Percentiles rank a stretch among this genome's conserved stretches.
Conservation (phyloP, 169 alveolate species). For the Perkinsus marinus region DNA sequence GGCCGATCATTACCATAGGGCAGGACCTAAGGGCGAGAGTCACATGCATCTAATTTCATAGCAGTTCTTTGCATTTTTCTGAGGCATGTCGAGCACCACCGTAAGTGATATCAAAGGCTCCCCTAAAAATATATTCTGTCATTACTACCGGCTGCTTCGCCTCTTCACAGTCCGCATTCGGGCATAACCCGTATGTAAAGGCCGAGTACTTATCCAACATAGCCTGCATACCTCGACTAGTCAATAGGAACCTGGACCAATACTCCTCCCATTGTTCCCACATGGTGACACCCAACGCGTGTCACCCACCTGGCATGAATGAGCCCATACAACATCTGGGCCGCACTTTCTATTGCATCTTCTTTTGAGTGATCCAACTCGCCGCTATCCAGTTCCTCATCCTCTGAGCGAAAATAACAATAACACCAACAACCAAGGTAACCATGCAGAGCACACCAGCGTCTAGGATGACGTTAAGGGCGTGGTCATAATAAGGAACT, state of each 20-base stretch:
- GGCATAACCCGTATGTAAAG: constrained; percentile 35
- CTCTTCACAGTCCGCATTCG: constrained; percentile 18
- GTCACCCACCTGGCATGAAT: constrained; percentile 31
- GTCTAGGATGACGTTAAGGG: constrained; percentile 21
- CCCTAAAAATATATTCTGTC: too few species aligned
- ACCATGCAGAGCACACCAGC: constrained; percentile 3
- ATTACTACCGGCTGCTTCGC: neutral
- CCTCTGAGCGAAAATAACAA: constrained; percentile 23
- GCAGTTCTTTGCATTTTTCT: too few species aligned
- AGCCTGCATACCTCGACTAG: constrained; percentile 37
- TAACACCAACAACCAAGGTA: neutral
- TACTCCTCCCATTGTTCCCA: too few species aligned
- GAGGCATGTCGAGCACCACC: too few species aligned
- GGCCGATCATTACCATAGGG: constrained; percentile 22
- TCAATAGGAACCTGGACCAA: constrained; percentile 13
- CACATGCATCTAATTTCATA: too few species aligned
- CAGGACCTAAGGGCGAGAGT: neutral
- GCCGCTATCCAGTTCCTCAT: neutral
- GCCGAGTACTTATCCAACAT: constrained; percentile 34
- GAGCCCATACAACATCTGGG: constrained; percentile 31
- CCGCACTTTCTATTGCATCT: constrained; percentile 34
- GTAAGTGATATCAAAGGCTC: too few species aligned
- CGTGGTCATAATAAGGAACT: constrained; percentile 25
- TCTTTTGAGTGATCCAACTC: neutral
- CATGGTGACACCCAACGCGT: too few species aligned